phyloP scores from a whole-genome alignment of 306 rosid genomes.

The Quercus variabilis region DNA sequence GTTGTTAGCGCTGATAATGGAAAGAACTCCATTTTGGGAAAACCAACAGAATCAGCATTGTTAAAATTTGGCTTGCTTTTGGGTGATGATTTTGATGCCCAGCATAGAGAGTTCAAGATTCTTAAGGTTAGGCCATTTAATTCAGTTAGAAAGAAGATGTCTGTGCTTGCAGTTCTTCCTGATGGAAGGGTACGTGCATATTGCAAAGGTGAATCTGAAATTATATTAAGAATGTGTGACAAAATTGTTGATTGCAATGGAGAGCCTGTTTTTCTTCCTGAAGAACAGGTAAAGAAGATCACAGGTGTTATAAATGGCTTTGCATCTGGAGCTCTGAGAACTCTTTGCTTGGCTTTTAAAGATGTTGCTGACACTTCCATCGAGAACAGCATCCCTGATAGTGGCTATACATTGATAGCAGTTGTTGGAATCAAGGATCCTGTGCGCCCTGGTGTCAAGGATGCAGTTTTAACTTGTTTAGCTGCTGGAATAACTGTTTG shows the following conservation, averaged over 20 bases:
- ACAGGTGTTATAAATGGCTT: slow-evolving; percentile 59
- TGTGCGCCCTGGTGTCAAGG: slow-evolving; percentile 82
- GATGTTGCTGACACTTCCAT: slow-evolving; percentile 38
- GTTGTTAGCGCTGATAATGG: slow-evolving; percentile 66
- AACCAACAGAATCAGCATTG: slow-evolving; percentile 93
- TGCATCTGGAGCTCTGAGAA: slow-evolving; percentile 88
- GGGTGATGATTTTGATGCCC: slow-evolving; percentile 62
- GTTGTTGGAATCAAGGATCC: slow-evolving; percentile 96
- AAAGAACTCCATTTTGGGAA: slow-evolving; percentile 58
- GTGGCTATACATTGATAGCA: slow-evolving; percentile 71
- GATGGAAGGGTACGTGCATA: slow-evolving; percentile 62
- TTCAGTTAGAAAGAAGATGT: slow-evolving; percentile 89
- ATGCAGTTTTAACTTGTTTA: slow-evolving; percentile 79
- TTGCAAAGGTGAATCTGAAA: slow-evolving; percentile 97
- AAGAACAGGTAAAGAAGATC: slow-evolving; percentile 35
- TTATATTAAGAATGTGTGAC: slow-evolving; percentile 68
- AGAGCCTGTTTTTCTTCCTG: slow-evolving; percentile 46
- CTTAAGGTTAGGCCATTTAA: slow-evolving; percentile 81
- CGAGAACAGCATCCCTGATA: slow-evolving; percentile 44
- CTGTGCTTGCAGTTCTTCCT: slow-evolving; percentile 73
- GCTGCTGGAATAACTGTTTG: slow-evolving; percentile 89
- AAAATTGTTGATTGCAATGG: slow-evolving; percentile 65
- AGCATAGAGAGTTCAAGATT: slow-evolving; percentile 44
- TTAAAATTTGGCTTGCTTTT: slow-evolving; percentile 71
- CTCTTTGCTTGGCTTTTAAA: slow-evolving; percentile 81